A percentile compares a stretch with the other conserved stretches of the same genome.
These are phyloP conservation scores for Botryotinia convoluta DNA, from an alignment of 2,329 filamentous ascomycete species.

Conservation along the genomic window DNA sequence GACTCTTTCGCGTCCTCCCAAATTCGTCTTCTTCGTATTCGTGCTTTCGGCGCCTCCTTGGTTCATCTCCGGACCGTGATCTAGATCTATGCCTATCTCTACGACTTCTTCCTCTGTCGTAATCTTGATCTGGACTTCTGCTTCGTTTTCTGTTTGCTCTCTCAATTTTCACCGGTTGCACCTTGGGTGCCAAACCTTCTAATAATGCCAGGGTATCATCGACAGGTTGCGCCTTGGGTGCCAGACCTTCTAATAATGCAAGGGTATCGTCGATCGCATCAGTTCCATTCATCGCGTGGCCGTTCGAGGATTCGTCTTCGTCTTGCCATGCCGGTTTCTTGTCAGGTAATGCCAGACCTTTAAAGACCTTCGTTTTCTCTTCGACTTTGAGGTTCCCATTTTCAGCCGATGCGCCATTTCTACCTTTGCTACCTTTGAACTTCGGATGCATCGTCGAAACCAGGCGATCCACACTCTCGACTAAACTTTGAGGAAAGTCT, in stretches of 20 bases:
- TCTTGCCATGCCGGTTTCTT: conserved; percentile 57
- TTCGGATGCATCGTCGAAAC: conserved; percentile 89
- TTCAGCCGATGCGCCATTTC: conserved; percentile 42
- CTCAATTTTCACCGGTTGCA: conserved; percentile 41
- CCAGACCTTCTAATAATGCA: conserved; percentile 82
- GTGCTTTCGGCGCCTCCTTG: conserved; percentile 43
- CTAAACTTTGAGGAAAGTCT: conserved; percentile 74
- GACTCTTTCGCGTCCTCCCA: conserved; percentile 47
- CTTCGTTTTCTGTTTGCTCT: conserved; percentile 50
- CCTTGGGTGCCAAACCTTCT: conserved; percentile 77
- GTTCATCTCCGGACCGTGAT: conserved; percentile 51
- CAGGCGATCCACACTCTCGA: conserved; percentile 88
- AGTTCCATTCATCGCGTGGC: conserved; percentile 42
- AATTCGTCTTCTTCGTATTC: conserved; percentile 59
- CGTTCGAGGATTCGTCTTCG: conserved; percentile 43
- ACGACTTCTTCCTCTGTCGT: conserved; percentile 39
- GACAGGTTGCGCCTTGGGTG: conserved; percentile 56
- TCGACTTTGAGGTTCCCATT: conserved; percentile 50
- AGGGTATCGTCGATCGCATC: conserved; percentile 90
- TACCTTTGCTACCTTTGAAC: conserved; percentile 72
- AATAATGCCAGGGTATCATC: conserved; percentile 91
- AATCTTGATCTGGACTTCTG: conserved; percentile 47
- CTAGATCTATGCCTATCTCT: conserved; percentile 49
- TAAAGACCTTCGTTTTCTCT: conserved; percentile 85
- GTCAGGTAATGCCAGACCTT: conserved; percentile 83